Evolutionary conservation across 2,329 filamentous ascomycete genomes (phyloP).

Genomic region (Trematosphaeria pertusa): DNA sequence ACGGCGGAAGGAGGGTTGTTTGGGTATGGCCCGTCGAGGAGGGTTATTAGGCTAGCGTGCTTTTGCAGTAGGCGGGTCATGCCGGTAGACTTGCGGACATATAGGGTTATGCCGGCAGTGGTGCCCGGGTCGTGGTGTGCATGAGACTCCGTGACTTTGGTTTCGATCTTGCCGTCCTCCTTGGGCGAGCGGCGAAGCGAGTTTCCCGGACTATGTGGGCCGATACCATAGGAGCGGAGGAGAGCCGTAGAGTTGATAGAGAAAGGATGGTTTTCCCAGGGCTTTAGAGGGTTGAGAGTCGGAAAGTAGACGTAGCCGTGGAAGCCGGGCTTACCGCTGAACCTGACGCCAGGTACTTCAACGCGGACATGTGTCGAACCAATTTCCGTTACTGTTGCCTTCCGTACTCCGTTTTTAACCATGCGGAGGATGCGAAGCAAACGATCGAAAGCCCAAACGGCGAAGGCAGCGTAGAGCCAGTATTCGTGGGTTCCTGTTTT

Average conservation of each 20-base stretch:
- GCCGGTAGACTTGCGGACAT: too few species aligned
- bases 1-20: too few species aligned
- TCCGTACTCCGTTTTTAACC: constrained; percentile 43
- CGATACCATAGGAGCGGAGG: too few species aligned
- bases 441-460: constrained; percentile 57
- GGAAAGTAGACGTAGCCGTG: constrained; percentile 60
- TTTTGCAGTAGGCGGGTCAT: too few species aligned
- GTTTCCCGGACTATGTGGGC: too few species aligned
- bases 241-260: constrained; percentile 42
- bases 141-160: too few species aligned
- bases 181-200: too few species aligned
- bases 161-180: too few species aligned
- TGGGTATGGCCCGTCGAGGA: too few species aligned
- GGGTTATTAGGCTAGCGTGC: too few species aligned
- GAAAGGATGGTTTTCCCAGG: constrained; percentile 64
- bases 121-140: too few species aligned
- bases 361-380: constrained; percentile 44
- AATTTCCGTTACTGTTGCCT: constrained; percentile 44
- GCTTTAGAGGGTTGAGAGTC: constrained; percentile 38
- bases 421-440: constrained; percentile 50
- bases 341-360: constrained; percentile 39
- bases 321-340: constrained; percentile 13
- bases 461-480: constrained; percentile 54
- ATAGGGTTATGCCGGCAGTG: too few species aligned
- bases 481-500: constrained; percentile 49